Evolutionary conservation across 1,284 basidiomycete species (phyloP), one percentile per base, ranked within the genome.

Genomic region (Cryptococcus jaspeensis): DNA sequence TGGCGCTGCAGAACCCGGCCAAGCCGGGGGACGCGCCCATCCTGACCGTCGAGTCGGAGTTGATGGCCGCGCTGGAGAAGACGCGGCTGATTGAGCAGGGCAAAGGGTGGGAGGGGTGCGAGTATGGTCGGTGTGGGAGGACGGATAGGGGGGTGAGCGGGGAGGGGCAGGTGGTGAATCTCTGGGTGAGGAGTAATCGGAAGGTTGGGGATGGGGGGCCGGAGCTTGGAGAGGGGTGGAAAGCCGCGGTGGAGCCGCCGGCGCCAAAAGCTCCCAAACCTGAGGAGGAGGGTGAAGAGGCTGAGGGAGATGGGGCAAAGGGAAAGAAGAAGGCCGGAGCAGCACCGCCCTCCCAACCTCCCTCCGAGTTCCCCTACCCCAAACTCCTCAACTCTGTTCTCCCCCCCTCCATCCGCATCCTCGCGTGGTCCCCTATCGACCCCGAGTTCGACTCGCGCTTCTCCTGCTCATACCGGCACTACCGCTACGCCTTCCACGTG

Each of bases 61-160:
- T 99, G 28, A 90, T 93, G 66, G 84, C 86, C 43, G 92, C 92
- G 1, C 79, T 96, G 53, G 86, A 84, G 40, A 86, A 87, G 65
- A 83, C 87, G 46, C 81, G 85, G 52, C 79, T 97, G 36, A 83
- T 96, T 23, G 89, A 92, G 70, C 81, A 81, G 0, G 83, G 81
- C 0, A 83, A 78, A 8, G 91, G 91, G 5, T 81, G 90, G 59
- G 90, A 93, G 16, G 90, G 87, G 0, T 93, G 92, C 69, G 90
- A 85, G 23, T 99, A 92, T 85, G 87, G 89, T 68, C 82, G 87
- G 58, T 98, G 95, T 76, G 95, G 95, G 12, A 79, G 96, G 65
- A 99, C 95, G 23, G 95, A 99, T 80, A 82, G 87, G 38, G 95
- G 96, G 0, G 95, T 99, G 49, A 94, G 90, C 71, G 92, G 90